Base-by-base conservation (phyloP, 306 rosid genomes). In the Fagus crenata region DNA sequence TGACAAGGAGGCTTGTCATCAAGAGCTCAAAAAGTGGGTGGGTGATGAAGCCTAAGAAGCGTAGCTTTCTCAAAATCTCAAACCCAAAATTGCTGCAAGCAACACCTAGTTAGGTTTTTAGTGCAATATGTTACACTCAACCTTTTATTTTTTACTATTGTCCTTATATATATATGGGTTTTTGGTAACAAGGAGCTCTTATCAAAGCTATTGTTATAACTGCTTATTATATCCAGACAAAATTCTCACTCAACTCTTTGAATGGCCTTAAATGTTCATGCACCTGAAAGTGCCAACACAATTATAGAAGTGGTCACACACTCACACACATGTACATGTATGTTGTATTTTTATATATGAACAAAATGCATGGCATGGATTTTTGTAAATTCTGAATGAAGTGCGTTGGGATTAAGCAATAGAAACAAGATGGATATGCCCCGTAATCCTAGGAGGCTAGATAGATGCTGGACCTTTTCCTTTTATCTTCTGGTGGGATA, bases 51-150 rank as follows among this genome's bases (percentile, higher is more conserved):
- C n/a, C 69, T 54, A 51, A 82, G 78, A 85, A 80, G 59, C 17
- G 18, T 12, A 53, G 4, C 15, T 12, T 9, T 8, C 15, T 12
- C 15, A 53, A 12, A 76, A 78, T 2, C 75, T 22, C 28, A 22
- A 22, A 22, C 43, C 46, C 49, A 35, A 63, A 14, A 2, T 15
- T 9, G 5, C 6, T 11, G 61, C 4, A 35, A n/a, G 80, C 37
- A 37, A 63, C 80, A 75, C 80, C 41, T 69, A 80, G 77, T 85
- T 79, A 53, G 53, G 43, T 37, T 76, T 65, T 74, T 76, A 68
- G 71, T 58, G 83, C 58, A 81, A 75, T 61, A 71, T 78, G 86
- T 53, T 35, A 49, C 72, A 61, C 39, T 22, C 12, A 8, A 36
- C 55, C 71, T 59, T 32, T 33, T 65, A 12, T 70, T 80, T 80